Evolutionary conservation across 495 filamentous ascomycete species (phyloP).

Genomic region (Aspergillus olivimuriae): DNA sequence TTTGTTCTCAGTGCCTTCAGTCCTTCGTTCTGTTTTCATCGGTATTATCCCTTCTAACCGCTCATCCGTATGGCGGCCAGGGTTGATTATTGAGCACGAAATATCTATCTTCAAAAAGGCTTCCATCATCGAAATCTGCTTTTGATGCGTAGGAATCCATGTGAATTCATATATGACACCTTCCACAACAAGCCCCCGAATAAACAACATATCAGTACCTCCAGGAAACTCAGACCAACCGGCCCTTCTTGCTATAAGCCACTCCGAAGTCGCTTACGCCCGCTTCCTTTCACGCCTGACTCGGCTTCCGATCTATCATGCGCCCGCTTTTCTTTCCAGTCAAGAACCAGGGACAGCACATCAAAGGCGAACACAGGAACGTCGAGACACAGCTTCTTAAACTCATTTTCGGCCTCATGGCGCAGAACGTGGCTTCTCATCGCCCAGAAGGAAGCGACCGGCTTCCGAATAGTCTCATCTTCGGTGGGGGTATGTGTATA

Average conservation of each 20-base stretch:
- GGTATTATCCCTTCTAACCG: too few species aligned
- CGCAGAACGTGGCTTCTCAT: constrained; percentile 71
- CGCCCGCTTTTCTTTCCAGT: constrained; percentile 54
- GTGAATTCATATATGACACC: too few species aligned
- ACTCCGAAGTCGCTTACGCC: constrained; percentile 27
- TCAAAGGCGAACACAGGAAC: constrained; percentile 89
- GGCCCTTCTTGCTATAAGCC: constrained; percentile 21
- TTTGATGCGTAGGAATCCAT: too few species aligned
- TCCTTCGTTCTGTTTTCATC: too few species aligned
- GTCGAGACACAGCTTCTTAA: constrained; percentile 75
- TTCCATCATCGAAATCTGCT: too few species aligned
- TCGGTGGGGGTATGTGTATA: constrained; percentile 67
- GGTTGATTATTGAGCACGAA: too few species aligned
- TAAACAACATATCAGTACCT: too few species aligned
- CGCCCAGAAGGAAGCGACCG: constrained; percentile 89
- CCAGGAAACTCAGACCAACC: too few species aligned
- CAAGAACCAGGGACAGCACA: constrained; percentile 66
- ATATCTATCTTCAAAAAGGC: too few species aligned
- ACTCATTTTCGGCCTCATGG: constrained; percentile 76
- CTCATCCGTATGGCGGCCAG: too few species aligned
- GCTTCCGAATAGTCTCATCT: constrained; percentile 69
- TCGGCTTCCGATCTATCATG: constrained; percentile 23
- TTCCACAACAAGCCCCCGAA: too few species aligned
- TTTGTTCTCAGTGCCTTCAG: too few species aligned
- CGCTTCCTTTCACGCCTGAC: constrained; percentile 23